Percentiles rank a stretch among this genome's conserved stretches.
Evolutionary conservation across 139 green algal genomes (phyloP).

Genomic region (Marvania coccoides): DNA sequence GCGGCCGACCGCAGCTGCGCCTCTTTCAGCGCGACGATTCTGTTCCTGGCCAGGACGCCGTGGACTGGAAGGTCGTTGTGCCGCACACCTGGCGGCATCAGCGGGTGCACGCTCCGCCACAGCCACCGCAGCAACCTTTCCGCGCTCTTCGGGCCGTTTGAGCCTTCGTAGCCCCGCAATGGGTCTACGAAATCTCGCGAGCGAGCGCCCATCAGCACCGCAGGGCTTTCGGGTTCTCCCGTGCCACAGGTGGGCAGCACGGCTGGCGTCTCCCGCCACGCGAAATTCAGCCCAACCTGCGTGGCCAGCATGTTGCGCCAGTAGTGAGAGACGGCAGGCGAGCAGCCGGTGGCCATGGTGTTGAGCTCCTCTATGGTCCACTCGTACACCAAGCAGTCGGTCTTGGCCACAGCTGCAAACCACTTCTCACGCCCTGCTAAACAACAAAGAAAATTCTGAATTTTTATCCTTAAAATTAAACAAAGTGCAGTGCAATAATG

Average conservation of each 20-base stretch:
- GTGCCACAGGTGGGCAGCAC: background rate
- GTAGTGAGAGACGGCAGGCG: constrained; percentile 9
- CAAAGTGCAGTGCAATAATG: too few relatives aligned
- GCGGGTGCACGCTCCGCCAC: constrained; percentile 5
- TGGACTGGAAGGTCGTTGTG: constrained; percentile 8
- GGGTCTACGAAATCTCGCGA: constrained; percentile 18
- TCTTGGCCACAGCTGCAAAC: background rate
- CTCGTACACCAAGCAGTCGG: constrained; percentile 23
- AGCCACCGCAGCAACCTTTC: constrained; percentile 6
- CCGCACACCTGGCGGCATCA: constrained; percentile 12
- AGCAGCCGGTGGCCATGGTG: constrained; percentile 4
- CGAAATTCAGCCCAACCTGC: constrained; percentile 2
- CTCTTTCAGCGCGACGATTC: too few relatives aligned
- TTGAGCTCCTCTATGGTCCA: constrained; percentile 12
- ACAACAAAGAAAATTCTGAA: background rate
- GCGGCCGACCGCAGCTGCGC: too few relatives aligned
- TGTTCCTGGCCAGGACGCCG: constrained; percentile 8
- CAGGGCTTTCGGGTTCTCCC: background rate
- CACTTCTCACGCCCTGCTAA: background rate
- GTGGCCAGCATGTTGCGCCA: constrained; percentile 17
- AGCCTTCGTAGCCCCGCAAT: constrained; percentile 10
- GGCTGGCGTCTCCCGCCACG: background rate
- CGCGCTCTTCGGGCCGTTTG: background rate
- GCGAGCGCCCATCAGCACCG: constrained; percentile 5
- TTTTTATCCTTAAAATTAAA: background rate